Conservation (phyloP, 352 stramenopile genomes). For the Phytophthora sp. region DNA sequence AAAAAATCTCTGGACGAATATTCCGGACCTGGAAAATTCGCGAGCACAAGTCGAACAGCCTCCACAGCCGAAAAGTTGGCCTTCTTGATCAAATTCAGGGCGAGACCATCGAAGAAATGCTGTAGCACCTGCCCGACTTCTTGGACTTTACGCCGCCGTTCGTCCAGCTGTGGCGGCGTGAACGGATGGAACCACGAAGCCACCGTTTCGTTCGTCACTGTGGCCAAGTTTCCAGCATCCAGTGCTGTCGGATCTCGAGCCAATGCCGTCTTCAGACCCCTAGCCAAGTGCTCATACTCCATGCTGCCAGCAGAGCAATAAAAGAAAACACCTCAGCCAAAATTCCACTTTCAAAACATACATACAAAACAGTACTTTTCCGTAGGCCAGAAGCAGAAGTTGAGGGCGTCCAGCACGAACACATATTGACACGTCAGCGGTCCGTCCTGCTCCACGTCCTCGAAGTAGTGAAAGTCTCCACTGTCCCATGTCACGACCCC, state of each 20-base stretch:
- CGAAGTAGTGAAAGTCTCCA: slow-evolving; percentile 85
- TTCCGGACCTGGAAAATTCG: slow-evolving; percentile 80
- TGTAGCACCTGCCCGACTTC: slow-evolving; percentile 63
- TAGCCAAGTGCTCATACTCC: slow-evolving; percentile 89
- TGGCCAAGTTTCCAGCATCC: slow-evolving; percentile 53
- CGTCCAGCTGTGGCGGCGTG: slow-evolving; percentile 60
- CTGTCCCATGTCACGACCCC: slow-evolving; percentile 77
- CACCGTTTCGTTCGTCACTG: slow-evolving; percentile 49
- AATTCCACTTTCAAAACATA: too few relatives aligned
- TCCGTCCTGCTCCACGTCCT: slow-evolving; percentile 65
- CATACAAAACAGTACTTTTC: too few relatives aligned
- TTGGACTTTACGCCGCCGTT: slow-evolving; percentile 63
- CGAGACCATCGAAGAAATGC: slow-evolving; percentile 51
- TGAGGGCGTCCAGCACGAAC: slow-evolving; percentile 89
- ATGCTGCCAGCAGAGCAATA: slow-evolving; percentile 45
- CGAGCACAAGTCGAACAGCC: slow-evolving; percentile 66
- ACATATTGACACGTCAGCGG: slow-evolving; percentile 87
- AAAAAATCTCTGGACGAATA: too few relatives aligned
- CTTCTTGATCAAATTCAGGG: slow-evolving; percentile 60
- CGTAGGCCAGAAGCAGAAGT: slow-evolving; percentile 93
- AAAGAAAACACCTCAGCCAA: too few relatives aligned
- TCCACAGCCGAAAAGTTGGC: slow-evolving; percentile 62
- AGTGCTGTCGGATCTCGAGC: slow-evolving; percentile 58
- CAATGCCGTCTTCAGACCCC: slow-evolving; percentile 75
- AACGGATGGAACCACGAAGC: slow-evolving; percentile 73